Base-by-base conservation (phyloP, 2,329 filamentous ascomycete genomes). In the Beauveria asiatica region DNA sequence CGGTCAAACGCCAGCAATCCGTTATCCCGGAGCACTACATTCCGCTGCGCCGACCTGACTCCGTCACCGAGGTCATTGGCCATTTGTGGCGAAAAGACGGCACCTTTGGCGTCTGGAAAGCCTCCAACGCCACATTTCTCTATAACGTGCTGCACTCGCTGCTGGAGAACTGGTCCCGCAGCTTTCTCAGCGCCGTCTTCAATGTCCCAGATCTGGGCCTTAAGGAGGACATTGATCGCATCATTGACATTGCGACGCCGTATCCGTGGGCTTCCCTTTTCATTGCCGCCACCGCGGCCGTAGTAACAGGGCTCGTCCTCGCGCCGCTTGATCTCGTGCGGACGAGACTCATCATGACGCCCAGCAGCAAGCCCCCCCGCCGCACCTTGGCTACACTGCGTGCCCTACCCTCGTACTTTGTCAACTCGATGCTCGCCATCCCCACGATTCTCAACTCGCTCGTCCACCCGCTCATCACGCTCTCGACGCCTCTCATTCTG, bases 61-160 rank as follows among this genome's bases (percentile, higher is more conserved):
- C 92, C 1, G 80, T 97, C 61, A 83, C 92, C 67, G 91, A 96
- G 65, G 90, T 94, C 3, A 83, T 99, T 62, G 86, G 87, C 7
- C 89, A 95, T 70, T 76, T 97, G 21, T 97, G 94, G 90, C 82
- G 87, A 52, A 93, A 89, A 66, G 93, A 96, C 70, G 90, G 92
- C 41, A 87, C 87, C 0, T 92, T 92, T 81, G 94, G 94, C 5
- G 86, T 97, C 5, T 99, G 93, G 92, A 97, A 97, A 72, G 86
- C 88, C 9, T 90, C 92, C 42, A 97, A 97, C 70, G 85, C 89
- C 16, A 95, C 92, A 1, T 99, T 97, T 69, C 80, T 97, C 54
- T 96, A 97, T 75, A 89, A 87, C 0, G 84, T 97, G 51, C 80
- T 97, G 19, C 84, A 92, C 63, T 91, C 91, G 11, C 87, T 95